Evolutionary conservation across 177 flowering plant genomes (phyloP).

Genomic region (Vitis hybrid): DNA sequence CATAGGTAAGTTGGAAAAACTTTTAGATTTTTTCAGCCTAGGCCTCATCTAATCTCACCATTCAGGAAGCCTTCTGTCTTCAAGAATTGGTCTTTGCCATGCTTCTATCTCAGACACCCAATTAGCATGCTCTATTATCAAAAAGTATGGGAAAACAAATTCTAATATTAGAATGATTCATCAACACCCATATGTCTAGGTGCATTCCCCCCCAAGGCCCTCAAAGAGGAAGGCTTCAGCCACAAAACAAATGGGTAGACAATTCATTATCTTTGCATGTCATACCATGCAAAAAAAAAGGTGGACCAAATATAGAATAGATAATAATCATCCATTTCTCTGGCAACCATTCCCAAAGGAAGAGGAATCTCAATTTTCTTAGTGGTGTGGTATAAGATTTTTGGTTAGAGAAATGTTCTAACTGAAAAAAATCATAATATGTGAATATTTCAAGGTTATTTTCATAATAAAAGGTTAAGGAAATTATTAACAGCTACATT

Average conservation of each 20-base stretch:
- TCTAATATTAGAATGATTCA: background rate
- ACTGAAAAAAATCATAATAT: background rate
- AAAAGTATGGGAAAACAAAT: background rate
- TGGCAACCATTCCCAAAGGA: too few relatives aligned
- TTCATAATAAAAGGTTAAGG: background rate
- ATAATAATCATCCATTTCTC: too few relatives aligned
- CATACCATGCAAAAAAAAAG: too few relatives aligned
- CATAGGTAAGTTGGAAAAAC: background rate
- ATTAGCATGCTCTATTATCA: constrained; percentile 43
- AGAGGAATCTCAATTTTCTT: background rate
- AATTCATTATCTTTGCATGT: too few relatives aligned
- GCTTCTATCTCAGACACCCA: constrained; percentile 87
- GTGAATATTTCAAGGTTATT: background rate
- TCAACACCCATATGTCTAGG: background rate
- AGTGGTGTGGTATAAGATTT: background rate
- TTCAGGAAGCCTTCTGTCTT: constrained; percentile 78
- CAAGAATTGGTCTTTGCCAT: constrained; percentile 86
- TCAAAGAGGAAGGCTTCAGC: too few relatives aligned
- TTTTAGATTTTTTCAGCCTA: background rate
- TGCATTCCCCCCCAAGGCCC: background rate
- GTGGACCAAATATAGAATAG: too few relatives aligned
- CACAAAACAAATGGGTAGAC: too few relatives aligned
- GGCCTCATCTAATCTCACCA: constrained; percentile 47
- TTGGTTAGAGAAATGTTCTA: background rate
- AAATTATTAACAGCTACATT: background rate